Evolutionary conservation across 139 green algal genomes (phyloP), one percentile per base, ranked within the genome.

Genomic region (Micractinium conductrix): DNA sequence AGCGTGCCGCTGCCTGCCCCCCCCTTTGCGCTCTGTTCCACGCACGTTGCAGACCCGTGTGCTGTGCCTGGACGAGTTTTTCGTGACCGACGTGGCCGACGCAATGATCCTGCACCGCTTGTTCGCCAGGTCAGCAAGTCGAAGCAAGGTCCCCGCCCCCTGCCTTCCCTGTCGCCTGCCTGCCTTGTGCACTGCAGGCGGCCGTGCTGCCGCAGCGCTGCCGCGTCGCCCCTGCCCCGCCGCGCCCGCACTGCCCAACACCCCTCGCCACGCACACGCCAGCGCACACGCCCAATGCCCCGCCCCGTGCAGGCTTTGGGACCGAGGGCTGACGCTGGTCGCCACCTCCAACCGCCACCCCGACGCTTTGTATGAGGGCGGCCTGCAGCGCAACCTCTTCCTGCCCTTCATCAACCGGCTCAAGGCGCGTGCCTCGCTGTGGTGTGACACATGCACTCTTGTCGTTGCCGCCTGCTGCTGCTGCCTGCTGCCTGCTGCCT

Each of bases 31-130:
- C 58, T 35, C 58, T 67, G 58, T 19, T 19, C 58, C 58, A n/a
- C 21, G 16, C 19, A 19, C 16, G 5, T 38, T 42, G 8, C 87
- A 82, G 76, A 67, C 55, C 28, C 33, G 73, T 7, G 90, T 99
- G 28, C 91, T 99, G n/a, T 97, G 94, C 67, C 87, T 99, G 35
- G 97, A 99, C 87, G 97, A 99, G 92, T 93, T 99, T 68, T 99
- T 99, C 62, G 96, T 98, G 40, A 98, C 93, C 7, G 97, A 99
- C 81, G 97, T 99, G 8, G 97, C 97, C 2, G 97, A 99, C 67
- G 96, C 96, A 14, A 94, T 95, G 85, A 98, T 99, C 78, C 91
- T 99, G 58, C 91, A 93, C 85, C 92, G 96, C 44, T 91, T 99
- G 70, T 98, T 99, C 79, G 88, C 82, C 33, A 89, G 90, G 44